phyloP scores from a whole-genome alignment of 768 basidiomycete genomes.

The Suillus subluteus region DNA sequence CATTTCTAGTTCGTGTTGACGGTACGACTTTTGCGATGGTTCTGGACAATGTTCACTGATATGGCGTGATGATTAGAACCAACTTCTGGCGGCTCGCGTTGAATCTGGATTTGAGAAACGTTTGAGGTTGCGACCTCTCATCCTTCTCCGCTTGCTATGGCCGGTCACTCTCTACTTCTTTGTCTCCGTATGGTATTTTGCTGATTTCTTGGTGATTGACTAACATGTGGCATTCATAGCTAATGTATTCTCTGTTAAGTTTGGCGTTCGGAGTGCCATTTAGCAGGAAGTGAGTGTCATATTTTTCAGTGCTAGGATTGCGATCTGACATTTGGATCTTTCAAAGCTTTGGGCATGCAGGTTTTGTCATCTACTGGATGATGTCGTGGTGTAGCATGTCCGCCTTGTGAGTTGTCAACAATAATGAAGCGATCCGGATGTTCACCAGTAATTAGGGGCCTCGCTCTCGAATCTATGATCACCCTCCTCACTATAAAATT shows the following conservation, averaged over 20 bases:
- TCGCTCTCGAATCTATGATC: constrained; percentile 62
- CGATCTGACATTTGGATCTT: constrained; percentile 6
- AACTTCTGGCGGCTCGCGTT: constrained; percentile 37
- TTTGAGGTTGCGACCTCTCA: constrained; percentile 41
- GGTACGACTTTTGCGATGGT: constrained; percentile 16
- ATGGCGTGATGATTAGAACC: constrained; percentile 27
- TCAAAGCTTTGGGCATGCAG: constrained; percentile 47
- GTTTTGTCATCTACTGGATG: constrained; percentile 73
- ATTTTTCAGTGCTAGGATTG: not conserved
- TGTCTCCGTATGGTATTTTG: constrained; percentile 37
- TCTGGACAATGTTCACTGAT: not conserved
- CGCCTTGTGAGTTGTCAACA: constrained; percentile 46
- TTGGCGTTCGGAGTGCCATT: constrained; percentile 64
- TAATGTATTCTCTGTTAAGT: constrained; percentile 62
- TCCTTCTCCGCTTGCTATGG: constrained; percentile 43
- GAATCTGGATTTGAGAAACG: constrained; percentile 43
- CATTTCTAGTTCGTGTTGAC: constrained; percentile 31
- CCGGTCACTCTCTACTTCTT: constrained; percentile 46
- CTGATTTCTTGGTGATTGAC: not conserved
- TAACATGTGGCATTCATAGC: constrained; percentile 31
- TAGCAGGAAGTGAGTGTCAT: constrained; percentile 42
- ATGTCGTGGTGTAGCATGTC: constrained; percentile 61
- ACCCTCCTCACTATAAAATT: constrained; percentile 56
- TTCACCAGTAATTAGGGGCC: constrained; percentile 45
- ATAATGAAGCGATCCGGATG: not conserved